phyloP scores from a whole-genome alignment of 192 early-diverging fungal genomes.

The Backusella luteola region DNA sequence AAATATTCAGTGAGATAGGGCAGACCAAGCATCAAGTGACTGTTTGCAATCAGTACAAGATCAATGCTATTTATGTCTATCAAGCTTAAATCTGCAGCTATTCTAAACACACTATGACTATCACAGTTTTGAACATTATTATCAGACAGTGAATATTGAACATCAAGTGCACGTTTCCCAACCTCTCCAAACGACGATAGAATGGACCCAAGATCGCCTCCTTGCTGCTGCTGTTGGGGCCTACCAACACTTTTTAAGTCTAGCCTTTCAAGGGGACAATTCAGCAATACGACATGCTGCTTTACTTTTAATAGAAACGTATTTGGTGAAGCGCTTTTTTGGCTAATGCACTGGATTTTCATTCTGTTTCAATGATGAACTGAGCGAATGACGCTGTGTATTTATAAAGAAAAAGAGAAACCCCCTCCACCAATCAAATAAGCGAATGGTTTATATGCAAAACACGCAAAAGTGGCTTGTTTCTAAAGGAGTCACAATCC shows the following conservation, averaged over 20 bases:
- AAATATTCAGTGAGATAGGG: conserved; percentile 85
- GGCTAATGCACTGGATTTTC: conserved; percentile 32
- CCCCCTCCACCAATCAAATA: neutral
- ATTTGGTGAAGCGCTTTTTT: conserved; percentile 6
- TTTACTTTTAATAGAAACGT: conserved; percentile 26
- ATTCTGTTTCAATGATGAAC: neutral
- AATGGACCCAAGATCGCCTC: conserved; percentile 1
- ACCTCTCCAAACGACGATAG: conserved; percentile 6
- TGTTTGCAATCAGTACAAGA: conserved; percentile 73
- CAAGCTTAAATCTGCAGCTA: conserved; percentile 46
- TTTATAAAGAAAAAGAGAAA: neutral
- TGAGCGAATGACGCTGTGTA: neutral
- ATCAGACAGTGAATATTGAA: conserved; percentile 1
- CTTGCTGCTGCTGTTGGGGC: neutral
- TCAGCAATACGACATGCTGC: conserved; percentile 28
- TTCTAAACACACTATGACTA: conserved; percentile 26
- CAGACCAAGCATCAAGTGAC: conserved; percentile 70
- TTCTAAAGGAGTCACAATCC: neutral
- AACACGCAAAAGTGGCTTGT: neutral
- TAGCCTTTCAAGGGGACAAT: conserved; percentile 30
- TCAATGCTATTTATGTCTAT: conserved; percentile 70
- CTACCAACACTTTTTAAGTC: neutral
- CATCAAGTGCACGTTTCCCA: conserved; percentile 14
- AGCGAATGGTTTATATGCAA: neutral
- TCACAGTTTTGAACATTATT: conserved; percentile 12